These are phyloP conservation scores for Biscogniauxia marginata DNA, from an alignment of 2,329 filamentous ascomycete species.

Conservation along the genomic window DNA sequence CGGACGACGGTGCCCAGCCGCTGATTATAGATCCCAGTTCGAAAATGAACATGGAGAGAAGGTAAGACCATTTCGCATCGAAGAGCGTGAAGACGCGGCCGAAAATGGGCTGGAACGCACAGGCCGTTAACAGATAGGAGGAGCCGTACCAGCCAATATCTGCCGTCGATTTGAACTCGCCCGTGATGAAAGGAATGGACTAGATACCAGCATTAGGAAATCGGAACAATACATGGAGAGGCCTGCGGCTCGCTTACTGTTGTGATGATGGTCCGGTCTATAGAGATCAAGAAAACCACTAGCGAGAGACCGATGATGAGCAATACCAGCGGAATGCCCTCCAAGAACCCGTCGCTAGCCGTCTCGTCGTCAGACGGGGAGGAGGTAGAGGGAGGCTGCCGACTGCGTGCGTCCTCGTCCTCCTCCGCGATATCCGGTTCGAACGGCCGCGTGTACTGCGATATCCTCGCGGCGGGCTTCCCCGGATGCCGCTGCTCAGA, in stretches of 20 bases:
- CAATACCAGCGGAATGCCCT: conserved; percentile 19
- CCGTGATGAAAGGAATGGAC: conserved; percentile 32
- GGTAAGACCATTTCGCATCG: conserved; percentile 32
- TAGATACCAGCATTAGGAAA: conserved; percentile 6
- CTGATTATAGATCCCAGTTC: conserved; percentile 38
- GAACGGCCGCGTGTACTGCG: conserved; percentile 5
- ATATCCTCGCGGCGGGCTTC: conserved; percentile 15
- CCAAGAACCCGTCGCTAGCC: conserved; percentile 9
- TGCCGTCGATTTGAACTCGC: conserved; percentile 31
- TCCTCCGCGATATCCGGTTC: conserved; percentile 16
- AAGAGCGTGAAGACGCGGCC: conserved; percentile 37
- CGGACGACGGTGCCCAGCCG: conserved; percentile 33
- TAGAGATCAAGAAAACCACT: conserved; percentile 28
- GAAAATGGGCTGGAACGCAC: conserved; percentile 35
- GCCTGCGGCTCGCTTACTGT: conserved; percentile 16
- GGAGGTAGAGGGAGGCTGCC: conserved; percentile 2
- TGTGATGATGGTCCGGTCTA: conserved; percentile 28
- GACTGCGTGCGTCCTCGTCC: conserved; percentile 9
- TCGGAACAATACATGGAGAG: background rate
- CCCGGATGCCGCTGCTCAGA: conserved; percentile 24
- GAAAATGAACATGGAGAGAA: conserved; percentile 31
- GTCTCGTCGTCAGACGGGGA: background rate
- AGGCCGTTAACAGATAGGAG: conserved; percentile 35
- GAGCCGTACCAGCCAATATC: conserved; percentile 34
- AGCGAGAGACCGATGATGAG: conserved; percentile 24